A percentile compares a stretch with the other conserved stretches of the same genome.
phyloP scores from a whole-genome alignment of 768 basidiomycete species.

The Leccinum uliginosum region DNA sequence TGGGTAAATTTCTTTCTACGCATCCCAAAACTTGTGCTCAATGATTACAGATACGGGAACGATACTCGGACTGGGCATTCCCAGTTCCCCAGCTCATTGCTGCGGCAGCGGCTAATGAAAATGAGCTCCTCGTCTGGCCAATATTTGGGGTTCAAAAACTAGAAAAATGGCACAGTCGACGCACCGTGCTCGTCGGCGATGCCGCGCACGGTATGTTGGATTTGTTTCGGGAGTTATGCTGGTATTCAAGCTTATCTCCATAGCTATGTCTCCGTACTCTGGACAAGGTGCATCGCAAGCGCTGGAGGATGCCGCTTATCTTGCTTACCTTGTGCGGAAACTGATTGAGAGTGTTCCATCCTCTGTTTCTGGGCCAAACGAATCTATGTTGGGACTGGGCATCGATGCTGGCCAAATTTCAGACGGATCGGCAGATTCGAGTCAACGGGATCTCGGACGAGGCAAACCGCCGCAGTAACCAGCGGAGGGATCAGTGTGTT shows the following conservation, averaged over 20 bases:
- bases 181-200: constrained; percentile 29
- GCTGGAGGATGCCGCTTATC: constrained; percentile 29
- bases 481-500: constrained; percentile 22
- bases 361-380: background rate
- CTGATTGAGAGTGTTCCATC: constrained; percentile 3
- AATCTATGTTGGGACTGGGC: constrained; percentile 16
- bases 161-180: constrained; percentile 22
- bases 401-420: constrained; percentile 18
- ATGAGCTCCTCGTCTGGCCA: constrained; percentile 26
- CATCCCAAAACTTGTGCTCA: background rate
- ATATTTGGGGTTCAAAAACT: constrained; percentile 23
- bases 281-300: constrained; percentile 31
- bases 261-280: constrained; percentile 31
- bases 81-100: constrained; percentile 26
- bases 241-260: background rate
- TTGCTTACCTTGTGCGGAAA: constrained; percentile 25
- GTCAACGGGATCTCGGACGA: constrained; percentile 26
- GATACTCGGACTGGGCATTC: constrained; percentile 26
- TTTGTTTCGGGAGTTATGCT: background rate
- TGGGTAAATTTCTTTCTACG: background rate
- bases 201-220: constrained; percentile 27
- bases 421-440: constrained; percentile 20
- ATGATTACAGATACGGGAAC: constrained; percentile 18
- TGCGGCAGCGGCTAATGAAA: constrained; percentile 14
- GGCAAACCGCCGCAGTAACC: constrained; percentile 23